Base-by-base conservation (phyloP, 148 eudicot genomes). In the Nepenthes gracilis region DNA sequence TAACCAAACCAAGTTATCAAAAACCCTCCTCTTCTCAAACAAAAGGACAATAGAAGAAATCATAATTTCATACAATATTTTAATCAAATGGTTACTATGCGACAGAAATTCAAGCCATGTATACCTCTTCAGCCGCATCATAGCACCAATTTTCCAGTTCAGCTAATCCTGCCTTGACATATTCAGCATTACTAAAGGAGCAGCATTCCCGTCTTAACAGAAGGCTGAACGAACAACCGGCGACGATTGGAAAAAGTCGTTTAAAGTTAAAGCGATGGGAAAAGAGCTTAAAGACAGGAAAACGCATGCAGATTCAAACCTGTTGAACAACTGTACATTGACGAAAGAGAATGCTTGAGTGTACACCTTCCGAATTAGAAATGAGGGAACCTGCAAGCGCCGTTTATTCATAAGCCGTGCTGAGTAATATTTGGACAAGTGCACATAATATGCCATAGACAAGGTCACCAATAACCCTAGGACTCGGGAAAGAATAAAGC, bases 301-400 rank as follows among this genome's bases (percentile, higher is more conserved):
- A 63, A 9, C 57, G 52, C 34, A 40, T 15, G 35, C 23, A 56
- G 67, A 57, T 68, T 62, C 71, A 34, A 72, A 87, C 97, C 97
- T 90, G 88, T 90, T 90, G 71, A 90, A 90, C 61, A 90, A 62
- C 71, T 87, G 97, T 62, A 90, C 97, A 64, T 90, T 86, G 69
- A 87, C 74, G 74, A 87, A 90, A 66, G 95, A 83, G 72, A 87
- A 90, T 60, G 78, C 75, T 81, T 90, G 97, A 55, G 83, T 85
- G 77, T 80, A 82, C 72, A 87, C 83, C 70, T 90, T 85, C 47
- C 91, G 88, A 35, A 87, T 85, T 51, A 90, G 78, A 69, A 90
- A 86, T 35, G 97, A 84, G 32, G 97, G 97, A 45, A 82, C 95
- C 97, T 90, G 78, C 61, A 67, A 74, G 38, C 32, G 33, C 33